Percentiles rank a stretch among this genome's conserved stretches.
These are phyloP conservation scores for Phanerodontia chrysosporium DNA, from an alignment of 768 basidiomycete species.

Conservation along the genomic window DNA sequence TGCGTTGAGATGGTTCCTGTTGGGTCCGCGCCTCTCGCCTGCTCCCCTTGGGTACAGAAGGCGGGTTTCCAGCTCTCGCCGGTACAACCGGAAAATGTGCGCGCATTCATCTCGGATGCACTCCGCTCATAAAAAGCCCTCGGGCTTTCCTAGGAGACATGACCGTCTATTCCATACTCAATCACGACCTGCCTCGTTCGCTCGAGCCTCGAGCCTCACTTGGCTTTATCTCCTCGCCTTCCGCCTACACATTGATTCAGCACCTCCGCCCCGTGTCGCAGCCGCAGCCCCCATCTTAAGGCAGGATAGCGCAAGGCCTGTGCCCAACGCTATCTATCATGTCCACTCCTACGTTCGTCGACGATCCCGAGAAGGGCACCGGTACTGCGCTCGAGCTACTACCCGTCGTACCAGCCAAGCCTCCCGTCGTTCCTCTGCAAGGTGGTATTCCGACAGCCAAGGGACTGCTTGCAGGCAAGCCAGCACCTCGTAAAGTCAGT, in stretches of 20 bases:
- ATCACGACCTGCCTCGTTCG: conserved; percentile 20
- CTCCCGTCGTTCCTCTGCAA: conserved; percentile 4
- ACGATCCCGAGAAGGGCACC: conserved; percentile 28
- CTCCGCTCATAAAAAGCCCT: conserved; percentile 25
- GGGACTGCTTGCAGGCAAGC: conserved; percentile 6
- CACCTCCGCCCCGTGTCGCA: conserved; percentile 13
- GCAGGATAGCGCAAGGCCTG: neutral
- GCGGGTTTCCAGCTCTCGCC: conserved; percentile 18
- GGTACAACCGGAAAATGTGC: conserved; percentile 22
- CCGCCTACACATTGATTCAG: conserved; percentile 10
- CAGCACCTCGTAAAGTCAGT: conserved; percentile 21
- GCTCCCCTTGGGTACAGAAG: conserved; percentile 17
- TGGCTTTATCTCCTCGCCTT: conserved; percentile 11
- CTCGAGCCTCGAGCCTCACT: conserved; percentile 11
- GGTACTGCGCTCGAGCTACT: conserved; percentile 17
- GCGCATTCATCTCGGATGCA: conserved; percentile 26
- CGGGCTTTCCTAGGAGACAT: conserved; percentile 24
- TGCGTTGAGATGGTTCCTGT: conserved; percentile 11
- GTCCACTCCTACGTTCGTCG: conserved; percentile 11
- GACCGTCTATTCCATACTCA: conserved; percentile 17
- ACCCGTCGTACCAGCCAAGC: conserved; percentile 12
- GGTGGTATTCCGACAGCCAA: conserved; percentile 18
- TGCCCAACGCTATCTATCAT: neutral
- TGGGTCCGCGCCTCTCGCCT: conserved; percentile 14
- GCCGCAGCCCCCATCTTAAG: neutral